Base-by-base conservation (phyloP, 495 filamentous ascomycete genomes). In the Aspergillus sclerotiicarbonarius region DNA sequence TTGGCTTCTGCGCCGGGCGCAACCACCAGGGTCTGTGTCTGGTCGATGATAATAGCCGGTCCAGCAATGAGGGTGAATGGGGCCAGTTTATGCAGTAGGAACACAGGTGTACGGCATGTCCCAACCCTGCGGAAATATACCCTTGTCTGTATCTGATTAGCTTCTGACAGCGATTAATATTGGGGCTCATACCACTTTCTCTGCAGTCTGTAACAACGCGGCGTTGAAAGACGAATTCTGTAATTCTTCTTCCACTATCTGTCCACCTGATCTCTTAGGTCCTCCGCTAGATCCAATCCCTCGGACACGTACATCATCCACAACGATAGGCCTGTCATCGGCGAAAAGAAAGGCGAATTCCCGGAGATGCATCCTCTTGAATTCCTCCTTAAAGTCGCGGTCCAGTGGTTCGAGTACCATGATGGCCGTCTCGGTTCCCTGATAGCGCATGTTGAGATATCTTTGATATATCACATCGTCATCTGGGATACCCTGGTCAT, bases 21-120 rank as follows among this genome's bases (percentile, higher is more conserved):
- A 15, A 98, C 82, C 3, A 98, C 88, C 52, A 98, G 92, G 0
- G 93, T 98, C 70, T 98, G 93, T 4, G 93, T 98, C 19, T 90
- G 88, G 66, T 98, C 93, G 12, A 92, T 91, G 48, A 96, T 73
- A 62, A 96, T 89, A 0, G 92, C 93, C 10, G 93, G 93, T 1
- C 93, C 93, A 30, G 81, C 76, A 29, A 96, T 80, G 21, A 79
- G 76, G 59, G 73, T 75, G 21, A 73, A 12, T 13, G 37, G 37
- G 13, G 37, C 37, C 9, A 41, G 13, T 15, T 41, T 68, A 29
- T 70, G 49, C 59, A 54, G 51, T 12, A 37, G 31, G 39, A 62
- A 59, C 4, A 59, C 60, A 8, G 63, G 61, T 10, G 54, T 59
- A 25, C 47, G 58, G 44, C 21, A 57, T 45, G 33, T 58, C 1